These are phyloP conservation scores for Beauveria scarabaeidicola DNA, from an alignment of 2,329 filamentous ascomycete genomes.

Conservation along the genomic window DNA sequence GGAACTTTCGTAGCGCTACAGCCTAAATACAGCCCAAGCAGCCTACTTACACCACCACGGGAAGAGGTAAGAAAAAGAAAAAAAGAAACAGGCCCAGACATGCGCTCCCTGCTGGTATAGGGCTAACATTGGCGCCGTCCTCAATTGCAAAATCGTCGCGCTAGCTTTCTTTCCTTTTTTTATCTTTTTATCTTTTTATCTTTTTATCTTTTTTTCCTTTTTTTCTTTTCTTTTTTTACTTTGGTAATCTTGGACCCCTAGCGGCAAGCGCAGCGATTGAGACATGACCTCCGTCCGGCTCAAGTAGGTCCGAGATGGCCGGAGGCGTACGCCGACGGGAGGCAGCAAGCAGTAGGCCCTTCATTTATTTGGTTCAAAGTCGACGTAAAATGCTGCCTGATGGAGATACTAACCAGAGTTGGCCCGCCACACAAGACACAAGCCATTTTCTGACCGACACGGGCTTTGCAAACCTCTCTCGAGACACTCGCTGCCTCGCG, in stretches of 20 bases:
- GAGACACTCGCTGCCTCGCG: not conserved
- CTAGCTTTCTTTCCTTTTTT: not conserved
- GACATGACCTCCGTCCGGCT: not conserved
- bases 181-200: not conserved
- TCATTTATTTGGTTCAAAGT: too few relatives aligned
- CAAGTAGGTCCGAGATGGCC: not conserved
- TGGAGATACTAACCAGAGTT: not conserved
- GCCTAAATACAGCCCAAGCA: too few relatives aligned
- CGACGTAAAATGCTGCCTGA: not conserved
- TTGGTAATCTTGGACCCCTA: not conserved
- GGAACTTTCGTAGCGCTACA: too few relatives aligned
- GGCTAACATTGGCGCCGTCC: constrained; percentile 2
- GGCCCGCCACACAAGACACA: not conserved
- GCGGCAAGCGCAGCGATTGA: too few relatives aligned
- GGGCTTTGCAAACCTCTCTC: not conserved
- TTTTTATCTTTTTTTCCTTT: not conserved
- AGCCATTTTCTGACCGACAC: not conserved
- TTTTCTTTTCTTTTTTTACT: not conserved
- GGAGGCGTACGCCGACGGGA: not conserved
- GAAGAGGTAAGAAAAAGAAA: too few relatives aligned
- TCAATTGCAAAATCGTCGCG: not conserved
- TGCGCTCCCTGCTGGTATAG: not conserved
- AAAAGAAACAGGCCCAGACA: too few relatives aligned
- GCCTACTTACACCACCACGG: too few relatives aligned
- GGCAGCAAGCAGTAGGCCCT: not conserved